Evolutionary conservation across 163 green algal species (phyloP), one percentile per base, ranked within the genome.

Genomic region (Scenedesmus sp.): DNA sequence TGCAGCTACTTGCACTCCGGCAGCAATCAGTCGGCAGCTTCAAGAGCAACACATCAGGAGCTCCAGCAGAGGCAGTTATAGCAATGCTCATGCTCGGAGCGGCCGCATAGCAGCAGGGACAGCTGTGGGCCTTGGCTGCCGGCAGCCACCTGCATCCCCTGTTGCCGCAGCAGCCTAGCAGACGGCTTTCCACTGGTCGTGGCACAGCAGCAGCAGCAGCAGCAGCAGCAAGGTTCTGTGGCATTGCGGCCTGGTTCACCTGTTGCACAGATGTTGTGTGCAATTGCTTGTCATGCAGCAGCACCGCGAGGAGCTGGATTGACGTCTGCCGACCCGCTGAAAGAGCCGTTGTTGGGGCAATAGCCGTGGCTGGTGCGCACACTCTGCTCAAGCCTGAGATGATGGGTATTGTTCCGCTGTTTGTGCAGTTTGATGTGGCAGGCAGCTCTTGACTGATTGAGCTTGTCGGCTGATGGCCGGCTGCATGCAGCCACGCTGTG

Each of bases 221-320:
- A n/a, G n/a, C n/a, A 76, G 30, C 65, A 37, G 65, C 65, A 72
- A 24, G 59, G 22, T 9, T 72, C 65, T 40, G 9, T 18, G 65
- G 65, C 7, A 20, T 2, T 76, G 65, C 65, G 65, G 33, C 33
- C 49, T 30, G 40, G 35, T 3, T 88, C 83, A 16, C 83, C 83
- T 35, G n/a, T 88, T 15, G n/a, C 46, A 33, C 53, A 88, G 53
- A 37, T 43, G 83, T 18, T 88, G 56, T 20, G 5, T n/a, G 65
- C 65, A 18, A 16, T 88, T 9, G 51, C 35, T 13, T 88, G 83
- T 37, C 83, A 88, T 80, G 61, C 61, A 46, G 84, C 84, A 44
- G 84, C 42, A 13, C 26, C 35, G 42, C 43, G 51, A 79, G 51
- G 20, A 56, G 24, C 40, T 68, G 43, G 5, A 40, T 35, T 35